Evolutionary conservation across 208 protist species (phyloP), one percentile per base, ranked within the genome.

Genomic region (Leishmania aethiopica): DNA sequence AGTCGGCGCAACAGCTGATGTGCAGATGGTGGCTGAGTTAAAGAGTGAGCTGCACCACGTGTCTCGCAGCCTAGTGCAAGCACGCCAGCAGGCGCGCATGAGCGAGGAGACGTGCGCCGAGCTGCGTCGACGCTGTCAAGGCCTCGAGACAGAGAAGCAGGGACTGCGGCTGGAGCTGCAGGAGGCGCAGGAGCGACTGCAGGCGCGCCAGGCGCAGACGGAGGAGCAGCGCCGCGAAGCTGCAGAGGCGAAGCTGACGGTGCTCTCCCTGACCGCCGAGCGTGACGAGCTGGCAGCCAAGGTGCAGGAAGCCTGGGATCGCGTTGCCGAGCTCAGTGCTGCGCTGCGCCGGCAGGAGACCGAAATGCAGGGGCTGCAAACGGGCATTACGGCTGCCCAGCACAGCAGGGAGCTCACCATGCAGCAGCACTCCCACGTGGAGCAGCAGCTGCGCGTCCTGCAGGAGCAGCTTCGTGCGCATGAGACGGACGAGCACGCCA

Each of bases 261-360:
- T 86, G 17, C 80, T 88, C 55, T 73, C 88, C 7, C 59, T 95
- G 32, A 86, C 82, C 1, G 89, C 90, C 19, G 91, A 95, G 84
- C 87, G 92, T 49, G 92, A 95, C 73, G 92, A 92, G 53, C 85
- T 96, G 22, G 80, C 86, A 42, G 81, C 35, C 19, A 91, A 91
- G 75, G 81, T 96, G 70, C 81, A 82, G 59, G 92, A 94, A 42
- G 91, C 90, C 67, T 96, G 94, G 92, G 47, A 86, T 35, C 84
- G 74, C 25, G 86, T 93, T 15, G 92, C 90, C 10, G 80, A 78
- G 42, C 49, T 94, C 53, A 76, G 83, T 25, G 79, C 87, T 19
- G 71, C 78, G 1, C 80, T 88, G 69, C 77, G 71, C 37, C 59
- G 37, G 71, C 79, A 77, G 55, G 83, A 94, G 17, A 83, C 28